A percentile compares a stretch with the other conserved stretches of the same genome.
phyloP scores from a whole-genome alignment of 163 green algal genomes.

The Chlorella variabilis region DNA sequence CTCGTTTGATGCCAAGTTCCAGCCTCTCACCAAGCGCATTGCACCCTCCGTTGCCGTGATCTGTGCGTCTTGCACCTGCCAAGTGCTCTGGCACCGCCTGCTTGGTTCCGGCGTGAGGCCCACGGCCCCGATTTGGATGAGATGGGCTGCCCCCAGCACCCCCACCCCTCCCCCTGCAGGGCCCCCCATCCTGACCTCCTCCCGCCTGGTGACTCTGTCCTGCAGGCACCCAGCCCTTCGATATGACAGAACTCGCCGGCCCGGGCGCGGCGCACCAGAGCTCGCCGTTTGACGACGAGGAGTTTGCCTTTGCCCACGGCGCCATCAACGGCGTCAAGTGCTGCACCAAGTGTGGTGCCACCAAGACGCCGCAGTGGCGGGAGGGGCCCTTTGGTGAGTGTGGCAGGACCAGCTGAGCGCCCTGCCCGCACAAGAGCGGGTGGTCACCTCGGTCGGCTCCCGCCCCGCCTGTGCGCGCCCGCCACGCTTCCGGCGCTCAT shows the following conservation, averaged over 20 bases:
- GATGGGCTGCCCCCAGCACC: no score
- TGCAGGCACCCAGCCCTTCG: not conserved
- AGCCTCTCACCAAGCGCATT: no score
- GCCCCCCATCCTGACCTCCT: not conserved
- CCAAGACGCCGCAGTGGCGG: conserved; percentile 68
- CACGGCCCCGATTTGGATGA: no score
- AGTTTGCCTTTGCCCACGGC: conserved; percentile 37
- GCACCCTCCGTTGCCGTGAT: no score
- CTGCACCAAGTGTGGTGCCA: conserved; percentile 67
- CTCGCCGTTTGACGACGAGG: conserved; percentile 7
- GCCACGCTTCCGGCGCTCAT: not conserved
- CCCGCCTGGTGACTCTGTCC: not conserved
- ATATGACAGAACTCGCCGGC: not conserved
- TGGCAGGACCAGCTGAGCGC: no score
- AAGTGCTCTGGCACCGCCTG: no score
- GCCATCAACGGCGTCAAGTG: conserved; percentile 50
- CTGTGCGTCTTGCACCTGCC: no score
- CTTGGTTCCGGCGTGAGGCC: no score
- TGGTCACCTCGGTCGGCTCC: no score
- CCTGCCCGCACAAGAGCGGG: no score
- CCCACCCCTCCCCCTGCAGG: not conserved
- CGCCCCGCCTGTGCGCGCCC: not conserved
- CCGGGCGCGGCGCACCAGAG: not conserved
- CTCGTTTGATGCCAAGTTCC: no score
- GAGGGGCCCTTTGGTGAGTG: conserved; percentile 59